phyloP scores from a whole-genome alignment of 345 rosid species.

The Euclidium syriacum region DNA sequence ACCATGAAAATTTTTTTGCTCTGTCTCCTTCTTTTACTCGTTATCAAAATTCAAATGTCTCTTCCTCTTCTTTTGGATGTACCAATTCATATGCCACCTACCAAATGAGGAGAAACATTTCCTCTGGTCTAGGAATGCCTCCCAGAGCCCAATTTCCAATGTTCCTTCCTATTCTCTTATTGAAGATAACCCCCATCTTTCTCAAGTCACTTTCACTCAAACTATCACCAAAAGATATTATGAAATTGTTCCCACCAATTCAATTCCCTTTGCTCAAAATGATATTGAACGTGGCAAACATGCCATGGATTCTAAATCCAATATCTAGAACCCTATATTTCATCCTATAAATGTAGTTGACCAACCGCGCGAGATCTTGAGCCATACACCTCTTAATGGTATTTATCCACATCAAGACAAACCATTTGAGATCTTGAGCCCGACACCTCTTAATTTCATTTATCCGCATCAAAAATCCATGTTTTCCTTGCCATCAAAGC shows the following conservation, averaged over 20 bases:
- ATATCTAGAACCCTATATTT: background rate
- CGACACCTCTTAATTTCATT: too few relatives aligned
- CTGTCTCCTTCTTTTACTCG: background rate
- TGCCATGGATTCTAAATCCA: background rate
- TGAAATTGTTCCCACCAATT: constrained; percentile 2
- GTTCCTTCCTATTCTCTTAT: background rate
- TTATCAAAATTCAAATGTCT: background rate
- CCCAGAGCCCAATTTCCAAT: too few relatives aligned
- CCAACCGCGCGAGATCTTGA: background rate
- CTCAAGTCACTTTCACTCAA: constrained; percentile 11
- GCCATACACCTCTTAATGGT: background rate
- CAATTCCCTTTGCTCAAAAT: background rate
- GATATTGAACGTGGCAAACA: background rate
- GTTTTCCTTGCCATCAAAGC: too few relatives aligned
- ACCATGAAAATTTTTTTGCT: background rate
- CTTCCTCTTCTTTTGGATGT: constrained; percentile 1
- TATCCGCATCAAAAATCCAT: background rate
- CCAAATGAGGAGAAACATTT: background rate
- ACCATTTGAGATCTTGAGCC: too few relatives aligned
- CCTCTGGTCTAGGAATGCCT: too few relatives aligned
- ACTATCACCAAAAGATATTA: background rate
- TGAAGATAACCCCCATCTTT: background rate
- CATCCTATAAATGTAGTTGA: background rate
- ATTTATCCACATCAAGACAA: too few relatives aligned
- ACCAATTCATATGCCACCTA: background rate